Percentiles rank a stretch among this genome's conserved stretches.
Evolutionary conservation across 2,329 filamentous ascomycete genomes (phyloP).

Genomic region (Colletotrichum caudatum): DNA sequence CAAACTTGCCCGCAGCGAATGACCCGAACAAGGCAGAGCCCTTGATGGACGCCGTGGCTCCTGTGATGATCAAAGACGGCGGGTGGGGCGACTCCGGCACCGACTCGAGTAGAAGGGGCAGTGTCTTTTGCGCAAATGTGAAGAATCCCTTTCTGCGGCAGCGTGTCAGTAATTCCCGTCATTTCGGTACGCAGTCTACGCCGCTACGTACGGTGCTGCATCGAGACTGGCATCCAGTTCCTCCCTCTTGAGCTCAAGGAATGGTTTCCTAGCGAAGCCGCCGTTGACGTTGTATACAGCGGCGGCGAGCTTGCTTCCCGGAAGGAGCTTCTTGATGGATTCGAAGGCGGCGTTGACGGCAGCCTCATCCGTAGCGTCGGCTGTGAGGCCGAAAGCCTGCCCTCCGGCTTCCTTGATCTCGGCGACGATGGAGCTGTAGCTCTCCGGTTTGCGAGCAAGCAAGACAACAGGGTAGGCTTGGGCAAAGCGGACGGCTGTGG

Average conservation of each 20-base stretch:
- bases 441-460: slow-evolving; percentile 76
- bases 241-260: slow-evolving; percentile 65
- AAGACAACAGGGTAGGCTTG: slow-evolving; percentile 78
- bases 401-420: slow-evolving; percentile 78
- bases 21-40: slow-evolving; percentile 66
- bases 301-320: slow-evolving; percentile 67
- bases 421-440: slow-evolving; percentile 72
- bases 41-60: slow-evolving; percentile 83
- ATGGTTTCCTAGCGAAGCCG: slow-evolving; percentile 65
- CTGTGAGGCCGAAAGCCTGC: slow-evolving; percentile 75
- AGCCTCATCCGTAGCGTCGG: slow-evolving; percentile 68
- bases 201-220: slow-evolving; percentile 61
- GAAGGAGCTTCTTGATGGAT: slow-evolving; percentile 70
- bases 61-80: slow-evolving; percentile 86
- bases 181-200: not conserved
- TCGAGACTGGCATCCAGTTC: slow-evolving; percentile 63
- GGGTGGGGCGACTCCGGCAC: slow-evolving; percentile 70
- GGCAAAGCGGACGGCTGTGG: slow-evolving; percentile 69
- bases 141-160: slow-evolving; percentile 73
- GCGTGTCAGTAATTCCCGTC: not conserved
- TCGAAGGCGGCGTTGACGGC: slow-evolving; percentile 64
- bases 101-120: slow-evolving; percentile 78
- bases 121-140: slow-evolving; percentile 77
- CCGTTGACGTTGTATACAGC: slow-evolving; percentile 78
- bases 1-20: slow-evolving; percentile 87